Conservation (phyloP, 352 stramenopile genomes). For the Pythium scleroteichum region DNA sequence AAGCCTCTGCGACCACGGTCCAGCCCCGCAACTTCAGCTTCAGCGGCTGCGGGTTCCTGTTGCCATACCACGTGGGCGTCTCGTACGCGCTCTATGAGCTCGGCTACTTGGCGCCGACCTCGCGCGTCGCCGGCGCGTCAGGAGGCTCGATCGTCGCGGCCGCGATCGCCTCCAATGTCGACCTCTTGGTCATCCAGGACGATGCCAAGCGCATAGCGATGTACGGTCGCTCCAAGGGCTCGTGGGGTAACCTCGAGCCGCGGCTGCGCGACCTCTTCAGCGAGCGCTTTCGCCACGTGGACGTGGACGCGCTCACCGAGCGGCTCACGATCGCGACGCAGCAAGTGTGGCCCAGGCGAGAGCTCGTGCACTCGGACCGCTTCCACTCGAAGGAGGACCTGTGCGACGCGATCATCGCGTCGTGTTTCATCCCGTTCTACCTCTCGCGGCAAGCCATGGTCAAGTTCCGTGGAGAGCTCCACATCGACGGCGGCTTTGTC, state of each 20-base stretch:
- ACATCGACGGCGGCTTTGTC: conserved; percentile 71
- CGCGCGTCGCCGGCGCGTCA: conserved; percentile 71
- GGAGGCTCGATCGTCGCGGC: conserved; percentile 70
- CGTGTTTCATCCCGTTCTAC: conserved; percentile 82
- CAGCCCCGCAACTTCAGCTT: conserved; percentile 65
- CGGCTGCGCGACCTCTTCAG: conserved; percentile 57
- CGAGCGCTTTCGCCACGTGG: conserved; percentile 45
- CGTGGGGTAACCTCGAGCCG: conserved; percentile 69
- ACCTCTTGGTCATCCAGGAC: conserved; percentile 54
- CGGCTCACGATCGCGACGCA: conserved; percentile 70
- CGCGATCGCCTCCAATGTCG: conserved; percentile 53
- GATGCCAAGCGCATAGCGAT: conserved; percentile 59
- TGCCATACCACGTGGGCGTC: conserved; percentile 79
- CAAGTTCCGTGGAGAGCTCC: conserved; percentile 61
- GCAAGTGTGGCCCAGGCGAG: conserved; percentile 63
- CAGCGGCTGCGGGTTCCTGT: conserved; percentile 76
- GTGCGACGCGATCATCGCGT: conserved; percentile 66
- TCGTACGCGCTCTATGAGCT: conserved; percentile 54
- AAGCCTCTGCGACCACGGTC: conserved; percentile 15
- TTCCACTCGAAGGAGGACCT: conserved; percentile 68
- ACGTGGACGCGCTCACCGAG: conserved; percentile 40
- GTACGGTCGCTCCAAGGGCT: conserved; percentile 53
- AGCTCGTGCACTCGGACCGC: conserved; percentile 47
- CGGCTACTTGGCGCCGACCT: conserved; percentile 45
- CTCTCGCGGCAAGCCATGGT: conserved; percentile 45